Base-by-base conservation (phyloP, 116 monocot species). In the Thalassia testudinum region DNA sequence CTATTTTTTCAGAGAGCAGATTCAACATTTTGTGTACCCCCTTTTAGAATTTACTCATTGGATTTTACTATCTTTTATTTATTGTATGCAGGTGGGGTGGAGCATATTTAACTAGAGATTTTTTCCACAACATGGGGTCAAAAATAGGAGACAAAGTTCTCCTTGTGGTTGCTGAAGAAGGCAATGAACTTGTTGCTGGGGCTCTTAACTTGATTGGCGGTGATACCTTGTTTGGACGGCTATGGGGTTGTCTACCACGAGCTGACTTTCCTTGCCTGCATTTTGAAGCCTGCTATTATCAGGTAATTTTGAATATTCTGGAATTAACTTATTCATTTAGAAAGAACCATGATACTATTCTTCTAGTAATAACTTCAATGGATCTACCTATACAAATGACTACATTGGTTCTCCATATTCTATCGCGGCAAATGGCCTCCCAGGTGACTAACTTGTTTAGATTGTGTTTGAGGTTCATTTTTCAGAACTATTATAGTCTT, bases 251-350 rank as follows among this genome's bases (percentile, higher is more conserved):
- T 54, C 64, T 75, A 16, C 85, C 95, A 42, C 58, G 54, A 69
- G 80, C 65, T 8, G 88, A 88, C 65, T 95, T 76, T 70, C 95
- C 88, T 21, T 76, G 64, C 70, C 73, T 95, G 70, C 95, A 95
- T 77, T 93, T 95, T 68, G 88, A 95, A 77, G 95, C 88, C 24
- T 95, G 95, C 43, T 85, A 95, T 71, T 95, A 95, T 61, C 95
- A 95, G 79, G 95, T 95, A 52, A 54, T 25, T 27, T 43, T 26
- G 16, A 53, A 19, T 53, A 27, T 15, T 53, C 5, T 22, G 50
- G 45, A 45, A 16, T 6, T 45, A 45, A 34, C 3, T 34, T 34
- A 34, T 34, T 34, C 30, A 34, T 34, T n/a, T n/a, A n/a, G n/a
- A n/a, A n/a, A n/a, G n/a, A n/a, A n/a, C n/a, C n/a, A n/a, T n/a